Evolutionary conservation across 1,284 basidiomycete species (phyloP), one percentile per base, ranked within the genome.

Genomic region (Trichosporon inkin): DNA sequence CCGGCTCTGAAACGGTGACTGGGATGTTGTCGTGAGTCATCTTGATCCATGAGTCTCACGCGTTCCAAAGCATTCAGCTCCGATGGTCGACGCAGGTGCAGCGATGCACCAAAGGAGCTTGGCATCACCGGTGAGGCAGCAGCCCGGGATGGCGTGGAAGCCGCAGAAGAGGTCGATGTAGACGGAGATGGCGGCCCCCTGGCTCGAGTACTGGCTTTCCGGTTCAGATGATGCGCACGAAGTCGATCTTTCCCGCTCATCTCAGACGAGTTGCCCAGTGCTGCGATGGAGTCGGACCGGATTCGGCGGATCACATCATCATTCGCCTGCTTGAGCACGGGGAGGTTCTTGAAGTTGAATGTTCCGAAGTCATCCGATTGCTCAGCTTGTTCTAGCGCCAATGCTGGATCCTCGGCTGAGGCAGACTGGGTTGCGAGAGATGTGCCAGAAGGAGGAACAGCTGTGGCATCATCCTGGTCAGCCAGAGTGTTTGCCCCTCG

Each of bases 311-410:
- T 96, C 67, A 99, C 88, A 74, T 99, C 94, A 78, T 99, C 96
- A 75, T 99, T 99, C 20, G 92, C 93, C 78, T 98, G 93, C 80
- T 99, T 99, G 74, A 99, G 81, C 10, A 98, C 86, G 0, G 93
- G 92, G 52, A 98, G 77, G 71, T 99, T 99, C 83, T 98, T 98
- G 85, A 94, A 99, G 76, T 88, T 93, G 81, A 99, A 99, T 0
- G 92, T 88, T 32, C 96, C 96, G 79, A 99, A 99, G 70, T 98
- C 95, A 68, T 95, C 92, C 22, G 71, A 17, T 11, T 13, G 44
- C 28, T 49, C 44, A 3, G 22, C 22, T 24, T 49, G 44, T n/a
- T 49, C 44, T 5, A 14, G 16, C 11, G 22, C 44, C 6, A 49
- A 16, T 4, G 44, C 24, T n/a, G 44, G 44, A 14, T 49, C 44